Percentiles rank a stretch among this genome's conserved stretches.
Evolutionary conservation across 164 flowering plant genomes (phyloP).

Genomic region (Kalanchoe fedtschenkoi): DNA sequence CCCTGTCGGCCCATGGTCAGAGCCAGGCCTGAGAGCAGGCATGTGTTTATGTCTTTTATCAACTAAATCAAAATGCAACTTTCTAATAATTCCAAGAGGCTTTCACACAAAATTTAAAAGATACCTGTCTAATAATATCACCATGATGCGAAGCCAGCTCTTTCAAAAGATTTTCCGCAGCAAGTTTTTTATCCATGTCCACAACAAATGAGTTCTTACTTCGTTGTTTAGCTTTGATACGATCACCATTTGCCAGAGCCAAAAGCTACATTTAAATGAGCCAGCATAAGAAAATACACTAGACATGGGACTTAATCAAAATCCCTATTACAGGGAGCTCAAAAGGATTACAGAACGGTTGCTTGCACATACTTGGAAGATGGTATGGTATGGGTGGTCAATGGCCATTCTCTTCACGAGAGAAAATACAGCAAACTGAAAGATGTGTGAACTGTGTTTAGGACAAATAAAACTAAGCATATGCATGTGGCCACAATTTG

Average conservation of each 20-base stretch:
- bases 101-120: background rate
- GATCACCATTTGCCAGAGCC: constrained; percentile 96
- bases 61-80: no score
- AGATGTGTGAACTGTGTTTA: constrained; percentile 14
- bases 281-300: background rate
- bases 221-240: constrained; percentile 91
- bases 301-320: background rate
- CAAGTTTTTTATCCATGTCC: constrained; percentile 84
- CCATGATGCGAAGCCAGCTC: constrained; percentile 72
- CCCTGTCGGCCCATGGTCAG: no score
- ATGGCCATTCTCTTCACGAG: constrained; percentile 89
- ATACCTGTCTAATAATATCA: constrained; percentile 63
- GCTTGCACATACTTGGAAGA: constrained; percentile 59
- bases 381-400: constrained; percentile 97
- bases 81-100: no score
- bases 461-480: background rate
- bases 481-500: background rate
- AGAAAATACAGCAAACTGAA: constrained; percentile 84
- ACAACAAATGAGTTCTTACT: constrained; percentile 92
- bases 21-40: no score
- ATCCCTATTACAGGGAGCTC: background rate
- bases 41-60: no score
- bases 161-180: constrained; percentile 71
- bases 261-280: constrained; percentile 42
- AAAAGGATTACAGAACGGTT: background rate